A percentile compares a stretch with the other conserved stretches of the same genome.
Evolutionary conservation across 2,329 filamentous ascomycete species (phyloP).

Genomic region (Penicillium sp.): DNA sequence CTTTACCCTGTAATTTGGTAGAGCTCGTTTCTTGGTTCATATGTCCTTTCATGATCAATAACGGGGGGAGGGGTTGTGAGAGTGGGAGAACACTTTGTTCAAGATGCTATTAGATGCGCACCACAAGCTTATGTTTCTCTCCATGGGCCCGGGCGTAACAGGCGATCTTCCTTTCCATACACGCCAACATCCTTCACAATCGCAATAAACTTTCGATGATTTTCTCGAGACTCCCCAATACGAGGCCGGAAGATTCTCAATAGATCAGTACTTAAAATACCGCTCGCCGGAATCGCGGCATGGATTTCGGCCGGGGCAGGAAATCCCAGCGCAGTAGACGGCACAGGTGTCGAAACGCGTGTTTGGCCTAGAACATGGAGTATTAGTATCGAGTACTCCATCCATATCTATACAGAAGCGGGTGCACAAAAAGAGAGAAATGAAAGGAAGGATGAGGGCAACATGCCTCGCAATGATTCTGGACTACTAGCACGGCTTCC

Average conservation of each 20-base stretch:
- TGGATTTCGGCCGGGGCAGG: conserved; percentile 53
- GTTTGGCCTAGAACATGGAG: conserved; percentile 26
- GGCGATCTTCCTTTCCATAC: conserved; percentile 48
- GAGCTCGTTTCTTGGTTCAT: too few species aligned
- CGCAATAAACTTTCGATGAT: conserved; percentile 48
- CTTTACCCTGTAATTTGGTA: too few species aligned
- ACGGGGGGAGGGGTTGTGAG: too few species aligned
- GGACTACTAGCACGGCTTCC: conserved; percentile 49
- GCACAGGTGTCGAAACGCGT: conserved; percentile 38
- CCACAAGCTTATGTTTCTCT: conserved; percentile 29
- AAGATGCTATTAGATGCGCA: neutral
- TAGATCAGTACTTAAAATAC: conserved; percentile 51
- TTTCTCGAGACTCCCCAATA: conserved; percentile 48
- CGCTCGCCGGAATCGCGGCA: conserved; percentile 51
- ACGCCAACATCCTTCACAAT: conserved; percentile 51
- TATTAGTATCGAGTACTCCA: neutral
- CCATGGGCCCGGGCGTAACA: conserved; percentile 45
- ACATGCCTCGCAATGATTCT: conserved; percentile 38
- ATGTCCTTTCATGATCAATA: too few species aligned
- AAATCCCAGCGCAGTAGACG: conserved; percentile 38
- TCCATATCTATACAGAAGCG: neutral
- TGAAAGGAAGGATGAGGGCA: neutral
- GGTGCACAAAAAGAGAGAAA: neutral
- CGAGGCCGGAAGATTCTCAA: conserved; percentile 50
- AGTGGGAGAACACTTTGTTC: neutral